A percentile compares a stretch with the other conserved stretches of the same genome.
phyloP scores from a whole-genome alignment of 305 asterid genomes.

The Coffea humblotiana region DNA sequence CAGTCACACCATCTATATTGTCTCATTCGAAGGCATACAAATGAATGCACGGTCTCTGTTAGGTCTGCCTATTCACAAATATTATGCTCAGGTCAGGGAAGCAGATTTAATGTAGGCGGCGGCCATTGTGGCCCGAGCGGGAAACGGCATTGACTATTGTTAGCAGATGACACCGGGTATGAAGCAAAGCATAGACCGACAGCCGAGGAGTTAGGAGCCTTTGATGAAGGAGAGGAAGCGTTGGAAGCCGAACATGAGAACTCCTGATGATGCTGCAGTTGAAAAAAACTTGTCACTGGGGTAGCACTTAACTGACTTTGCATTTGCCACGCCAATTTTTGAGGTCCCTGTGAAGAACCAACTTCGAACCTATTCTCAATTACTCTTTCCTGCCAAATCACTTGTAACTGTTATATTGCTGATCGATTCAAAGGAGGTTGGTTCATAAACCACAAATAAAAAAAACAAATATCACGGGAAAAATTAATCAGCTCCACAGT shows the following conservation, averaged over 20 bases:
- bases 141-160: slow-evolving; percentile 28
- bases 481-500: not conserved
- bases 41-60: slow-evolving; percentile 13
- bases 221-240: slow-evolving; percentile 27
- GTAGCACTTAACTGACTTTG: slow-evolving; percentile 31
- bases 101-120: slow-evolving; percentile 44
- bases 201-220: slow-evolving; percentile 21
- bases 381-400: slow-evolving; percentile 40
- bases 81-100: not conserved
- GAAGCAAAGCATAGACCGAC: slow-evolving; percentile 40
- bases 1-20: not conserved
- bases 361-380: slow-evolving; percentile 32
- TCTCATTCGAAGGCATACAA: slow-evolving; percentile 13
- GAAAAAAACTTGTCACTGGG: slow-evolving; percentile 41
- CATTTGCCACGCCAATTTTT: slow-evolving; percentile 44
- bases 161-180: slow-evolving; percentile 23
- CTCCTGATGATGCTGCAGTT: slow-evolving; percentile 98
- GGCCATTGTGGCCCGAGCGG: slow-evolving; percentile 42
- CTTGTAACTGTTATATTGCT: not conserved
- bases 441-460: not conserved
- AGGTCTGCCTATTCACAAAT: slow-evolving; percentile 7
- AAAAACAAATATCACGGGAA: not conserved
- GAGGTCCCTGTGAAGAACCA: slow-evolving; percentile 39
- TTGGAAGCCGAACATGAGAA: slow-evolving; percentile 59
- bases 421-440: not conserved